A percentile compares a stretch with the other conserved stretches of the same genome.
Conservation (phyloP, 805 yeast genomes). For the Tetrapisispora nanseiensis region DNA sequence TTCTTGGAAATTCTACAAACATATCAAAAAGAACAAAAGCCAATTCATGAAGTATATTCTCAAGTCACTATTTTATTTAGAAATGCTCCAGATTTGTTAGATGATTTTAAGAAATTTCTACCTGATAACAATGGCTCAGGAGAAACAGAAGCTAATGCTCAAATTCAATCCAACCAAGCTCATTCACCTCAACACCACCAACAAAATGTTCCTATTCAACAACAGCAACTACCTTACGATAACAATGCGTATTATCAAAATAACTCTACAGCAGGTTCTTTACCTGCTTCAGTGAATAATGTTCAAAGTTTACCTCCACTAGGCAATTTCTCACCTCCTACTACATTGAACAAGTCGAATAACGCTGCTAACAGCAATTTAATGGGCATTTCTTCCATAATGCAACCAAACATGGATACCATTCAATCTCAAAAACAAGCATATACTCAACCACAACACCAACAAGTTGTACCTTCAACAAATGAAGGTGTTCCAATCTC, state of each 20-base stretch:
- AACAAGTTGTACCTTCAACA: slow-evolving; percentile 10
- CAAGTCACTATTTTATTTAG: slow-evolving; percentile 84
- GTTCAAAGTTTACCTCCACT: slow-evolving; percentile 28
- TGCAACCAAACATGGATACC: slow-evolving; percentile 6
- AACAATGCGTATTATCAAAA: slow-evolving; percentile 8
- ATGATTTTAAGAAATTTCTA: slow-evolving; percentile 89
- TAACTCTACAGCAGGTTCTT: slow-evolving; percentile 3
- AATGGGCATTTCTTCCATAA: slow-evolving; percentile 21
- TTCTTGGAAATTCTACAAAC: slow-evolving; percentile 92
- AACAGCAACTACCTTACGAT: slow-evolving; percentile 8
- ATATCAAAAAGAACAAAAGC: slow-evolving; percentile 91
- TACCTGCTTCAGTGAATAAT: background rate
- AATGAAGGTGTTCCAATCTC: slow-evolving; percentile 30
- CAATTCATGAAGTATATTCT: slow-evolving; percentile 88
- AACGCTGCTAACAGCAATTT: slow-evolving; percentile 7
- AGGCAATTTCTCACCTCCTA: slow-evolving; percentile 32
- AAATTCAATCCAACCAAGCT: slow-evolving; percentile 8
- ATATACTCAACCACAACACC: slow-evolving; percentile 12
- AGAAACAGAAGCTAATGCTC: slow-evolving; percentile 15
- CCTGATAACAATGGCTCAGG: slow-evolving; percentile 47
- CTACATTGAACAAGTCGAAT: slow-evolving; percentile 21
- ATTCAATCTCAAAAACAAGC: slow-evolving; percentile 12
- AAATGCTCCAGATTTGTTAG: slow-evolving; percentile 88
- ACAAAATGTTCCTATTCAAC: slow-evolving; percentile 2
- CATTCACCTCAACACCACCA: slow-evolving; percentile 16